Evolutionary conservation across 2,329 filamentous ascomycete genomes (phyloP).

Genomic region (Apiospora rasikravindrae): DNA sequence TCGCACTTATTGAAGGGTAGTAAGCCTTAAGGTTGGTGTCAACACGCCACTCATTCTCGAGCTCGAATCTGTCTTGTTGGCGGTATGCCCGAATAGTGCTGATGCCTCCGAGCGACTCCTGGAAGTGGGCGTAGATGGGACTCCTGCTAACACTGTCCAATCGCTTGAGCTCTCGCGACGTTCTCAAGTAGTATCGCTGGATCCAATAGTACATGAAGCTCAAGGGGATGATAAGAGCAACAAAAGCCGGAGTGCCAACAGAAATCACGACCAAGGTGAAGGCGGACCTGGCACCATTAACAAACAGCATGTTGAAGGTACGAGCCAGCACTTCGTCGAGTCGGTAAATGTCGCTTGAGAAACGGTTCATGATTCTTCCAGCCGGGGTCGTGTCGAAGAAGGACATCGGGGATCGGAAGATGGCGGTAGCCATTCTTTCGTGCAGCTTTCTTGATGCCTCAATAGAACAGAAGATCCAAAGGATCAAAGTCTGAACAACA

Average conservation of each 20-base stretch:
- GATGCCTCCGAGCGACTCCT: constrained; percentile 92
- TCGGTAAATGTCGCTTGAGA: constrained; percentile 84
- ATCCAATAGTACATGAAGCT: constrained; percentile 86
- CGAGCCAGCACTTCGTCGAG: constrained; percentile 94
- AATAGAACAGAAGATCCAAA: constrained; percentile 99
- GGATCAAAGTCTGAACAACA: constrained; percentile 87
- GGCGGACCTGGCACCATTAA: constrained; percentile 73
- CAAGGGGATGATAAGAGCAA: constrained; percentile 81
- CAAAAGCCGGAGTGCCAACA: constrained; percentile 78
- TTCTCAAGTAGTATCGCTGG: constrained; percentile 95
- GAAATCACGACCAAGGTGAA: constrained; percentile 91
- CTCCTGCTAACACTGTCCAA: constrained; percentile 94
- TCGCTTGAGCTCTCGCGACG: constrained; percentile 94
- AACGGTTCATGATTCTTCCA: constrained; percentile 94
- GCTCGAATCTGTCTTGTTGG: constrained; percentile 83
- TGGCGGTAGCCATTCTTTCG: constrained; percentile 95
- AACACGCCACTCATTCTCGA: constrained; percentile 97
- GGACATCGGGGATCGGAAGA: constrained; percentile 97
- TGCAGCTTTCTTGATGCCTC: constrained; percentile 97
- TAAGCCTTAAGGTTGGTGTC: constrained; percentile 94
- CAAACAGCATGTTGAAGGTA: constrained; percentile 96
- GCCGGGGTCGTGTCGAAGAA: constrained; percentile 98
- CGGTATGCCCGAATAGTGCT: constrained; percentile 94
- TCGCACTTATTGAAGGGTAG: constrained; percentile 93
- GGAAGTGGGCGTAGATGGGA: constrained; percentile 97